phyloP scores from a whole-genome alignment of 306 rosid genomes.

The Prunus salicina region DNA sequence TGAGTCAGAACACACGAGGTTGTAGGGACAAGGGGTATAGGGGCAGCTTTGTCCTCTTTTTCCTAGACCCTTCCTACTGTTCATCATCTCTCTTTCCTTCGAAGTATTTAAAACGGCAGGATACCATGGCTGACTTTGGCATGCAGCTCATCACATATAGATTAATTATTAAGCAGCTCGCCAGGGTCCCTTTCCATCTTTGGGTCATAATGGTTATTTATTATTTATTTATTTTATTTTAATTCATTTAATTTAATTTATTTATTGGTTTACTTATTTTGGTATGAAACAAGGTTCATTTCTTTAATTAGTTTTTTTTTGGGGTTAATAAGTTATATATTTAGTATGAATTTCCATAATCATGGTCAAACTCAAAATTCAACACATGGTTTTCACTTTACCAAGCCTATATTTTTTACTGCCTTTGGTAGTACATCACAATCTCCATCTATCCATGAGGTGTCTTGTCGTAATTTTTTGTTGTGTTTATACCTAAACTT shows the following conservation, averaged over 20 bases:
- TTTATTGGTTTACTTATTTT: not conserved
- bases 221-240: not conserved
- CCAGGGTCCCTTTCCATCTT: not conserved
- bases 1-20: constrained; percentile 23
- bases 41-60: constrained; percentile 28
- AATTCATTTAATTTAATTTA: not conserved
- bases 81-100: constrained; percentile 9
- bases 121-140: constrained; percentile 38
- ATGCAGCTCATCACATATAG: constrained; percentile 15
- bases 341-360: not conserved
- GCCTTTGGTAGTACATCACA: not conserved
- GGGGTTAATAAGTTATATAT: not conserved
- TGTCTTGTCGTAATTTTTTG: no score
- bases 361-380: not conserved
- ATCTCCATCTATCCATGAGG: not conserved
- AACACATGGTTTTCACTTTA: not conserved
- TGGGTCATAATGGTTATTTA: not conserved
- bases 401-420: constrained; percentile 10
- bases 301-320: no score
- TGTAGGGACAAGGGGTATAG: constrained; percentile 25
- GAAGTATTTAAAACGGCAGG: constrained; percentile 2
- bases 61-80: constrained; percentile 25
- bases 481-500: not conserved
- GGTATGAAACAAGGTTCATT: not conserved
- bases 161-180: not conserved